Evolutionary conservation across 164 flowering plant genomes (phyloP).

Genomic region (Taxillus chinensis): DNA sequence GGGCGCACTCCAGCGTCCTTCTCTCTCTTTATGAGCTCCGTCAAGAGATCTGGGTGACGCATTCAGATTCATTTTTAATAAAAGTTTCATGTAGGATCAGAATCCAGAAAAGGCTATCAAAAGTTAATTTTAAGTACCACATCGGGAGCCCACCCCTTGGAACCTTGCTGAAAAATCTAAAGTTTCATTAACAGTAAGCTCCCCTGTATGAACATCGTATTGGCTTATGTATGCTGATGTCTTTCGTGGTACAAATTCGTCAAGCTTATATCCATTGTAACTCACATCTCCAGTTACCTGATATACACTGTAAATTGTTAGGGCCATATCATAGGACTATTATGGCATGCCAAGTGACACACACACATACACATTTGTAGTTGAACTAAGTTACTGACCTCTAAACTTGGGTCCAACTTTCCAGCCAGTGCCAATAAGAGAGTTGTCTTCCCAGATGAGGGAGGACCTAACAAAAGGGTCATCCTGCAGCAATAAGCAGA

Average conservation of each 20-base stretch:
- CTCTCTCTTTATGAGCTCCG: constrained; percentile 22
- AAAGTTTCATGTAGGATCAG: background rate
- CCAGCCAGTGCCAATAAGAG: constrained; percentile 4
- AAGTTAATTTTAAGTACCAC: constrained; percentile 5
- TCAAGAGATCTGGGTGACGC: constrained; percentile 16
- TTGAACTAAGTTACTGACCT: background rate
- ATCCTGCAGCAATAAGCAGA: background rate
- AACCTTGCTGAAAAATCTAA: constrained; percentile 18
- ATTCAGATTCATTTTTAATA: background rate
- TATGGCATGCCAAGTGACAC: too few relatives aligned
- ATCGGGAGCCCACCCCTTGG: constrained; percentile 18
- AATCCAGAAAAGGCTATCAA: background rate
- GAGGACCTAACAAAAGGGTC: constrained; percentile 1
- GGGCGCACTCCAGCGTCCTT: constrained; percentile 22
- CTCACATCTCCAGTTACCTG: constrained; percentile 15
- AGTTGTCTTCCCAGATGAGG: constrained; percentile 1
- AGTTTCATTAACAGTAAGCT: constrained; percentile 19
- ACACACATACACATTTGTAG: too few relatives aligned
- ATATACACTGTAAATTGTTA: background rate
- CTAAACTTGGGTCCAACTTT: constrained; percentile 1
- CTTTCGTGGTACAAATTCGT: constrained; percentile 16
- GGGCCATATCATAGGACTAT: too few relatives aligned
- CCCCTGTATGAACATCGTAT: constrained; percentile 17
- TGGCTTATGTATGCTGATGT: constrained; percentile 22
- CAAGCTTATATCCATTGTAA: constrained; percentile 18